Base-by-base conservation (phyloP, 2,329 filamentous ascomycete genomes). In the Penicillium paneum region DNA sequence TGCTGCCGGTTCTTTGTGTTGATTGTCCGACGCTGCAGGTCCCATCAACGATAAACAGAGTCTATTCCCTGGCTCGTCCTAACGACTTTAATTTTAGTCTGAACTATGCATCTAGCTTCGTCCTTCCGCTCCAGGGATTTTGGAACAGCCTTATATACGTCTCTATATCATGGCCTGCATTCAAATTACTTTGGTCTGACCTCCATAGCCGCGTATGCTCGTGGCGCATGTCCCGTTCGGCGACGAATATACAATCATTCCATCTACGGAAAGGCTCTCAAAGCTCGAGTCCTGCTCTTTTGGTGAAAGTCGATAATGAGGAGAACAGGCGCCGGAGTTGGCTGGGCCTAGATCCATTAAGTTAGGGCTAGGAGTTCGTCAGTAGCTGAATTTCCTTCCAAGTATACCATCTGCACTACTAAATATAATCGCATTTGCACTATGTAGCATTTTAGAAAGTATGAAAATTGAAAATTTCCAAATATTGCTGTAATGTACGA, bases 71-170 rank as follows among this genome's bases (percentile, higher is more conserved):
- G 15, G 78, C 85, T 8, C 77, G 87, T 64, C 75, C 79, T 0
- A 73, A 80, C 26, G 55, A 78, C 4, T 73, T 80, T 0, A 80
- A 78, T 13, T 79, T 85, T 28, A 76, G 79, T 0, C 81, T 94
- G 24, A 85, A 90, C 64, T 84, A 88, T 60, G 82, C 86, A 60
- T 86, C 87, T 21, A 85, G 88, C 0, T 80, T 90, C 38, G 89
- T 94, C 1, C 79, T 95, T 8, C 90, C 90, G 0, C 79, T 91
- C 0, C 90, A 95, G 68, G 90, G 90, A 0, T 89, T 92, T 65
- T 94, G 90, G 89, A 95, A 95, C 69, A 83, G 86, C 17, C 71
- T 89, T 54, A 90, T 95, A 61, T 95, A 94, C 71, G 74, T 84
- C 15, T 79, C 83, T 11, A 90, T 88, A 1, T 90, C 87, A 6